Evolutionary conservation across 495 filamentous ascomycete species (phyloP).

Genomic region (Entonaema liquescens): DNA sequence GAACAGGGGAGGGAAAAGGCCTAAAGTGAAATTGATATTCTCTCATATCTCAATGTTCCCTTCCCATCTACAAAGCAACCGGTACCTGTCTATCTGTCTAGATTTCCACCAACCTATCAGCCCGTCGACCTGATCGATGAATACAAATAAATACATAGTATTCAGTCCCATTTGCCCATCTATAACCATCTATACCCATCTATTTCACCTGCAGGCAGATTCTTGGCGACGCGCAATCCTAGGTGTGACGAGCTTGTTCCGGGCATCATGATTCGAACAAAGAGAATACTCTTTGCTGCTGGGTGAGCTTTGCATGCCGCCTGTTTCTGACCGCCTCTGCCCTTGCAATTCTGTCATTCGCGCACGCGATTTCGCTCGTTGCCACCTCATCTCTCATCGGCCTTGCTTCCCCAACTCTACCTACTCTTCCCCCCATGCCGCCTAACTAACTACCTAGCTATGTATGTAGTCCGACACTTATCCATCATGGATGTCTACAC

Average conservation of each 20-base stretch:
- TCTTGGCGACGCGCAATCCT: constrained; percentile 51
- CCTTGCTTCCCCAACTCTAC: constrained; percentile 2
- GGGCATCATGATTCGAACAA: constrained; percentile 45
- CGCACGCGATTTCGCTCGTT: constrained; percentile 42
- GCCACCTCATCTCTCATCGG: constrained; percentile 28
- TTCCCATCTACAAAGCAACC: not conserved
- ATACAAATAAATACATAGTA: constrained; percentile 2
- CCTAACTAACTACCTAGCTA: not conserved
- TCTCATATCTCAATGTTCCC: not conserved
- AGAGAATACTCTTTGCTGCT: constrained; percentile 26
- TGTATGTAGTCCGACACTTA: constrained; percentile 5
- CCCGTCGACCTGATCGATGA: not conserved
- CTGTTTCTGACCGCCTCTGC: constrained; percentile 40
- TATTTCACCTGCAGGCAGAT: constrained; percentile 31
- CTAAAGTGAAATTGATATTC: constrained; percentile 7
- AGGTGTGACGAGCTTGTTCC: constrained; percentile 47
- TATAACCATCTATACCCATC: constrained; percentile 3
- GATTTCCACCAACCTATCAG: not conserved
- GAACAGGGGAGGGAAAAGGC: not conserved
- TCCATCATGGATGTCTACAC: constrained; percentile 7
- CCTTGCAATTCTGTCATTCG: constrained; percentile 41
- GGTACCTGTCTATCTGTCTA: not conserved
- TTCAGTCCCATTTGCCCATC: constrained; percentile 15
- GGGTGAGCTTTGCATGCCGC: constrained; percentile 43
- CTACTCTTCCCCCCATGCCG: not conserved